These are phyloP conservation scores for Trametes elegans DNA, from an alignment of 768 basidiomycete species.

Conservation along the genomic window DNA sequence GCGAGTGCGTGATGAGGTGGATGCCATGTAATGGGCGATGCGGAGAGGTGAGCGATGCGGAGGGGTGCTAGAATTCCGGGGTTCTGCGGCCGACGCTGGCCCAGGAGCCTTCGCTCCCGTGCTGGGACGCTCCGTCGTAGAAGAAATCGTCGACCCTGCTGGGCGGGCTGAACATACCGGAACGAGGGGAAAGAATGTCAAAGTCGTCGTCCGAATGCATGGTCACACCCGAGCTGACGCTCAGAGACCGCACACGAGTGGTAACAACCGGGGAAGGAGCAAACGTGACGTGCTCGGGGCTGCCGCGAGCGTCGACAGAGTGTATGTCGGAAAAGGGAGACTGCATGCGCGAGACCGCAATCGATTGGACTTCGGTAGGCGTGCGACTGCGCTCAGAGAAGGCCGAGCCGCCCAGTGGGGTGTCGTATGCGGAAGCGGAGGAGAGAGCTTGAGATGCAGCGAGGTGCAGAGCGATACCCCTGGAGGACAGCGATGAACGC, in stretches of 20 bases:
- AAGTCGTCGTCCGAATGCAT: constrained; percentile 23
- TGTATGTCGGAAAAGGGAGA: constrained; percentile 26
- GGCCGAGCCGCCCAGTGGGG: constrained; percentile 15
- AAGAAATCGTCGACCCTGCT: constrained; percentile 7
- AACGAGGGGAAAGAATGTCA: constrained; percentile 26
- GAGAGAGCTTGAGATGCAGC: constrained; percentile 5
- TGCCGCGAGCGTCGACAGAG: constrained; percentile 15
- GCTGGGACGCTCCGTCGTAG: constrained; percentile 19
- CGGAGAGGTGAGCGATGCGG: too few relatives aligned
- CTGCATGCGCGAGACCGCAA: constrained; percentile 13
- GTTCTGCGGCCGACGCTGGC: constrained; percentile 26
- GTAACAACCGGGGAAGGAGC: constrained; percentile 10
- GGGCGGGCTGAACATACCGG: constrained; percentile 28
- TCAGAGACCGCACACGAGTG: constrained; percentile 19
- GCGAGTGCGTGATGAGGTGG: not conserved
- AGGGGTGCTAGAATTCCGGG: constrained; percentile 19
- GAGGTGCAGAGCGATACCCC: constrained; percentile 4
- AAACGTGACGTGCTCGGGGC: constrained; percentile 1
- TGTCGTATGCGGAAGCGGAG: constrained; percentile 23
- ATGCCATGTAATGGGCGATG: not conserved
- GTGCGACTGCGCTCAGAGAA: constrained; percentile 3
- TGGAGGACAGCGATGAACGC: not conserved
- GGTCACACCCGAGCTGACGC: constrained; percentile 16
- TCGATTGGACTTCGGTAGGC: not conserved
- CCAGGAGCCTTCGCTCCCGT: constrained; percentile 26